Percentiles rank a stretch among this genome's conserved stretches.
phyloP scores from a whole-genome alignment of 129 eudicot genomes.

The Deinandra increscens region DNA sequence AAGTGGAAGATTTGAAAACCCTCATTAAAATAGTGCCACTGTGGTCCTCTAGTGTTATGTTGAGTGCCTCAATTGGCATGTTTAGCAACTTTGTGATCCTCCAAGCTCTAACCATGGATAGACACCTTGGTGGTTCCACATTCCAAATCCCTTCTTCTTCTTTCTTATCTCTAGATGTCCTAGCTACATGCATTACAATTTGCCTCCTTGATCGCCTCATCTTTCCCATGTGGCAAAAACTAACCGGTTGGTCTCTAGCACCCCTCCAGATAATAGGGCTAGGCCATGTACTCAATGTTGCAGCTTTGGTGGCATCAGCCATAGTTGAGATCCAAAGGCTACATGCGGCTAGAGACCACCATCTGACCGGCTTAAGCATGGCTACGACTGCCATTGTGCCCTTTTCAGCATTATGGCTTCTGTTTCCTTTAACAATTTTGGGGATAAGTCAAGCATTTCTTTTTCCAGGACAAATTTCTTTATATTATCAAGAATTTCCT shows the following conservation, averaged over 20 bases:
- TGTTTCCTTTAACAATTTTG: constrained; percentile 25
- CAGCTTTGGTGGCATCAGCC: constrained; percentile 34
- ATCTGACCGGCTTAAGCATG: constrained; percentile 3
- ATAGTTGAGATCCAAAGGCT: constrained; percentile 36
- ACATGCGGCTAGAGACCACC: constrained; percentile 16
- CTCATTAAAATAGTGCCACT: constrained; percentile 53
- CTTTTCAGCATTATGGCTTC: constrained; percentile 48
- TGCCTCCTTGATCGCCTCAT: constrained; percentile 34
- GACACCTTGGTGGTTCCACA: constrained; percentile 33
- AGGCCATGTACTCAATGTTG: constrained; percentile 39
- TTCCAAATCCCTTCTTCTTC: constrained; percentile 47
- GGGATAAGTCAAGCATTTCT: constrained; percentile 39
- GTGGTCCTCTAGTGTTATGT: constrained; percentile 43
- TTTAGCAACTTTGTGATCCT: constrained; percentile 31
- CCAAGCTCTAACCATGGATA: constrained; percentile 54
- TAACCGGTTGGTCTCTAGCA: constrained; percentile 25
- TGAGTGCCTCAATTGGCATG: constrained; percentile 36
- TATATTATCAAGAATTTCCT: constrained; percentile 46
- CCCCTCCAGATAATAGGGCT: constrained; percentile 43
- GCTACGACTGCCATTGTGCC: constrained; percentile 32
- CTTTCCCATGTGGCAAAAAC: constrained; percentile 37
- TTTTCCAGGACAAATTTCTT: constrained; percentile 38
- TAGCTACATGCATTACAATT: constrained; percentile 30
- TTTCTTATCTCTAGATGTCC: constrained; percentile 32
- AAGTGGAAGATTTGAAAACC: constrained; percentile 72